Evolutionary conservation across 73 alveolate species (phyloP), one percentile per base, ranked within the genome.

Genomic region (Symbiodinium natans): DNA sequence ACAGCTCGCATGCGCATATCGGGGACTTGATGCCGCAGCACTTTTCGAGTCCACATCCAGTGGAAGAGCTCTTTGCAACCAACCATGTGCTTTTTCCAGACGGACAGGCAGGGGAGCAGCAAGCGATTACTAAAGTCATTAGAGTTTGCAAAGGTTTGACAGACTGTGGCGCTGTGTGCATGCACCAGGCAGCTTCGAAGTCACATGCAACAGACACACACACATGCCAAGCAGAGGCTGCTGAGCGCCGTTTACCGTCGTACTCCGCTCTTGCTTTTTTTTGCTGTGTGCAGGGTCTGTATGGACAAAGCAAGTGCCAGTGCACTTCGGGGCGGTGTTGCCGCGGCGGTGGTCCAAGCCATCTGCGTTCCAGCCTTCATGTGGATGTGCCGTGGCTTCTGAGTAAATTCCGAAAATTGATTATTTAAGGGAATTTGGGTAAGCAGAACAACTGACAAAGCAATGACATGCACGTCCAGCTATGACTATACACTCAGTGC

Each of bases 251-350:
- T n/a, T n/a, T n/a, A n/a, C n/a, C n/a, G n/a, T n/a, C n/a, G n/a
- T n/a, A n/a, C n/a, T n/a, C n/a, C n/a, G n/a, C n/a, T n/a, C n/a
- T 52, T 52, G 71, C 1, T 8, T 52, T 52, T 5, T 23, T 52
- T 52, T 46, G 17, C 71, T 52, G 71, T 15, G 10, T 23, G 38
- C 97, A 90, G 97, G 97, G 80, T 85, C 19, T 73, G 87, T 56
- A 73, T 73, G 89, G 97, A 90, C 86, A 90, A 90, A 90, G 97
- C 97, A 15, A 71, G 89, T 73, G 77, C 97, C 97, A 90, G 97
- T 41, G 97, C 97, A 19, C 97, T 90, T 68, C 97, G 97, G 8
- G 97, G 97, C 48, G 97, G 97, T 8, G 97, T 90, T 34, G 97
- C 97, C 21, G 97, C 97, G 36, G 89, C 80, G 21, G 77, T 90